Conservation (phyloP, 2,329 filamentous ascomycete species). For the Penicillium sp. region DNA sequence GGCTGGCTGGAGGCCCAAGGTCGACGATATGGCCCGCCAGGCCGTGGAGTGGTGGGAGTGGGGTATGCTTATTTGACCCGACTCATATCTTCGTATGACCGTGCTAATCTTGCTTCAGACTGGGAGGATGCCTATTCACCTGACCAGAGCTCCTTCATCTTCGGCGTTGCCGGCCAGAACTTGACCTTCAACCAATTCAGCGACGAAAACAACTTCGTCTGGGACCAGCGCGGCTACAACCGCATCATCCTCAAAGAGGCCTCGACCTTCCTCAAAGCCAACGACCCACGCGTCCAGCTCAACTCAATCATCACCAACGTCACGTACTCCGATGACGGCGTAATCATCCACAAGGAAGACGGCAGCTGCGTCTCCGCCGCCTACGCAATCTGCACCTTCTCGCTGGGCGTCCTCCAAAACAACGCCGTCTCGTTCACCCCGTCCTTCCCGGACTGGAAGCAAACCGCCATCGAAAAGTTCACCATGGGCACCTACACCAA, state of each 20-base stretch:
- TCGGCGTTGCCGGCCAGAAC: slow-evolving; percentile 59
- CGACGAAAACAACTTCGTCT: slow-evolving; percentile 63
- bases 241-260: slow-evolving; percentile 60
- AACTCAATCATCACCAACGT: slow-evolving; percentile 61
- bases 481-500: slow-evolving; percentile 74
- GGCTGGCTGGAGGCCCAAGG: slow-evolving; percentile 63
- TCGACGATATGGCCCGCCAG: slow-evolving; percentile 38
- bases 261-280: slow-evolving; percentile 55
- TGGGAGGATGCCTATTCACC: slow-evolving; percentile 63
- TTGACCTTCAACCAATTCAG: slow-evolving; percentile 64
- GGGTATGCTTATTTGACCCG: slow-evolving; percentile 28
- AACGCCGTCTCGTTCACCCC: slow-evolving; percentile 62
- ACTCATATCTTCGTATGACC: neutral
- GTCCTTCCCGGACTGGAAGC: slow-evolving; percentile 64
- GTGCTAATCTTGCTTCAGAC: slow-evolving; percentile 39
- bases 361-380: slow-evolving; percentile 61
- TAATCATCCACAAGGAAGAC: slow-evolving; percentile 56
- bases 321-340: slow-evolving; percentile 54
- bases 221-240: slow-evolving; percentile 64
- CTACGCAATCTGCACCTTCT: slow-evolving; percentile 69
- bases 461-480: slow-evolving; percentile 64
- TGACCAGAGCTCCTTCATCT: slow-evolving; percentile 58
- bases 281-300: slow-evolving; percentile 61
- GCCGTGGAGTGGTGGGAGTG: slow-evolving; percentile 64
- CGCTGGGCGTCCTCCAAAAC: slow-evolving; percentile 67